Evolutionary conservation across 164 flowering plant species (phyloP).

Genomic region (Houttuynia cordata): DNA sequence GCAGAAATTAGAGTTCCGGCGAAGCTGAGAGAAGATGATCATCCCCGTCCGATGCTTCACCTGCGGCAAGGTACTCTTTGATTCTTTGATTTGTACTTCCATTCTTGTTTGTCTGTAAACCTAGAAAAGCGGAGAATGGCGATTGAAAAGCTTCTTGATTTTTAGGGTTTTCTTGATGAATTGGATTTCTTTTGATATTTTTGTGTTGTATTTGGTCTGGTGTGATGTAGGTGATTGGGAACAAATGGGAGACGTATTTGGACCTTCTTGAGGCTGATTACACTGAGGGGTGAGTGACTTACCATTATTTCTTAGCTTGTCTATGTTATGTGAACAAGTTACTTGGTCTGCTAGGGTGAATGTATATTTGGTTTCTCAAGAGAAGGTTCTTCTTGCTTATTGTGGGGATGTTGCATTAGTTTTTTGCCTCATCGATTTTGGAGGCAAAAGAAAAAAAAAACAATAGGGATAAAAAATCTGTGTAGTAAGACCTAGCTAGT

Average conservation of each 20-base stretch:
- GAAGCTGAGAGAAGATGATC: constrained; percentile 33
- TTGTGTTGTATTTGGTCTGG: background rate
- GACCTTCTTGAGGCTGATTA: constrained; percentile 86
- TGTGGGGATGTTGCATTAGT: too few species aligned
- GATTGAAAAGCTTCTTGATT: too few species aligned
- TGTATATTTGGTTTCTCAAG: too few species aligned
- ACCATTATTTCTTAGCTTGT: background rate
- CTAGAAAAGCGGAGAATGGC: too few species aligned
- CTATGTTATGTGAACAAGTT: background rate
- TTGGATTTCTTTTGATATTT: background rate
- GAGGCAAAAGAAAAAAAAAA: too few species aligned
- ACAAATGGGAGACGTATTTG: constrained; percentile 82
- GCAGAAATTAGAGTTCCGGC: background rate
- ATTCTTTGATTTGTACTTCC: background rate
- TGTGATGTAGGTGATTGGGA: constrained; percentile 55
- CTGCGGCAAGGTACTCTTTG: constrained; percentile 54
- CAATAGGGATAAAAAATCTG: too few species aligned
- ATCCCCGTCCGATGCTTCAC: constrained; percentile 91
- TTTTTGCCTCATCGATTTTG: too few species aligned
- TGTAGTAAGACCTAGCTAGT: too few species aligned
- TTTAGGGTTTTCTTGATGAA: background rate
- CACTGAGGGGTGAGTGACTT: constrained; percentile 54
- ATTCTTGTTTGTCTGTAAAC: background rate
- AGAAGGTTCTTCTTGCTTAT: too few species aligned
- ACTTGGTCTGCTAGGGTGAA: too few species aligned